phyloP scores from a whole-genome alignment of 2,329 filamentous ascomycete species.

The Ceratocystis variospora region DNA sequence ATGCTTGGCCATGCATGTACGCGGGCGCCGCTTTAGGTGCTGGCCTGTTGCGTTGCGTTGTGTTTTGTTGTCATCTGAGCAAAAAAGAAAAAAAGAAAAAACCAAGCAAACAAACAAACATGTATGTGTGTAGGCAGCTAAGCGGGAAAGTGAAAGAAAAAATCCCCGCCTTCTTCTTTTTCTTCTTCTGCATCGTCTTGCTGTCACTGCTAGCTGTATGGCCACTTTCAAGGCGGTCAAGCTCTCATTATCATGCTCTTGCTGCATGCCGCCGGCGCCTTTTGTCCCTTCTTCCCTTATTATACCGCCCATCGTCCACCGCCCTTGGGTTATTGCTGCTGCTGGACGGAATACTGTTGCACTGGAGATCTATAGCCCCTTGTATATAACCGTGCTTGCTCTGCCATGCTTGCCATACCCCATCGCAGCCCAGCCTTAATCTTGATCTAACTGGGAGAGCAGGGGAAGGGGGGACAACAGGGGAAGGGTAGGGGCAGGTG shows the following conservation, averaged over 20 bases:
- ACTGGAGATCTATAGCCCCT: not conserved
- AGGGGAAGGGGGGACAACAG: too few species aligned
- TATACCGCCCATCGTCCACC: too few species aligned
- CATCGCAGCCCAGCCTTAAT: too few species aligned
- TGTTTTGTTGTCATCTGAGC: not conserved
- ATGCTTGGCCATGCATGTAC: not conserved
- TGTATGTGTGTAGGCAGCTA: not conserved
- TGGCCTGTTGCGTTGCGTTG: not conserved
- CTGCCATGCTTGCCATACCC: not conserved
- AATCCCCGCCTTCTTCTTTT: not conserved
- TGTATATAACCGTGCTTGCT: not conserved
- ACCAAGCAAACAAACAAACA: not conserved
- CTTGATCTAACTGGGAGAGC: too few species aligned
- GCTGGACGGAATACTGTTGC: not conserved
- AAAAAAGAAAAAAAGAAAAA: too few species aligned
- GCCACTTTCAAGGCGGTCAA: not conserved
- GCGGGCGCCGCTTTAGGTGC: not conserved
- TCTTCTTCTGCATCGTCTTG: not conserved
- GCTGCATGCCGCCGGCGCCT: not conserved
- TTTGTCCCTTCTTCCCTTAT: too few species aligned
- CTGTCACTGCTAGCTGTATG: not conserved
- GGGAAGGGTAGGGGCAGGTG: not conserved
- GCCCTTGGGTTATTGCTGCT: not conserved
- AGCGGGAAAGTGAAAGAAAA: not conserved
- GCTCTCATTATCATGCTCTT: not conserved